phyloP scores from a whole-genome alignment of 2,329 filamentous ascomycete species.

The Thermochaetoides dissita region DNA sequence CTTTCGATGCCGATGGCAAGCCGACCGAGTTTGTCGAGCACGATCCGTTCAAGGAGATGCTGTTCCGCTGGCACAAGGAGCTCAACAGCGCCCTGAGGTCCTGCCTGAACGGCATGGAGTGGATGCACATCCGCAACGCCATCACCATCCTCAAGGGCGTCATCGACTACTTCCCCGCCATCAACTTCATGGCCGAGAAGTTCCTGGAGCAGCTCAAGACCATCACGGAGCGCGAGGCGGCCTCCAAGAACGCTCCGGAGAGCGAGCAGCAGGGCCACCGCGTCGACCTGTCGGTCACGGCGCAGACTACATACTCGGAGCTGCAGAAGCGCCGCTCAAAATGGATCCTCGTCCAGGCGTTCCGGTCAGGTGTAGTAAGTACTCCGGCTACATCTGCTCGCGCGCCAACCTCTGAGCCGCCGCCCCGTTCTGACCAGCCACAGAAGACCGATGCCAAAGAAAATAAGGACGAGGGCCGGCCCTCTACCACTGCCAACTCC shows the following conservation, averaged over 20 bases:
- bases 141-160: constrained; percentile 78
- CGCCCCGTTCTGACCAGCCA: constrained; percentile 18
- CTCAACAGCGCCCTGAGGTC: constrained; percentile 66
- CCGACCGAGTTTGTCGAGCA: constrained; percentile 63
- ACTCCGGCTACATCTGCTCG: constrained; percentile 10
- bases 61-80: constrained; percentile 83
- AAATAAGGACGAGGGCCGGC: constrained; percentile 23
- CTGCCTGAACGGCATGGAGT: constrained; percentile 72
- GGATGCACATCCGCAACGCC: constrained; percentile 95
- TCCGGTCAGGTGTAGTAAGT: constrained; percentile 50
- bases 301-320: constrained; percentile 56
- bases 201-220: constrained; percentile 50
- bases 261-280: constrained; percentile 40
- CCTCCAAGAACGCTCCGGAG: constrained; percentile 28
- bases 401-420: no score
- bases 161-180: constrained; percentile 68
- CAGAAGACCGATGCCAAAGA: constrained; percentile 25
- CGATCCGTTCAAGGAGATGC: constrained; percentile 69
- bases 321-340: constrained; percentile 51
- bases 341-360: constrained; percentile 64
- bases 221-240: constrained; percentile 49
- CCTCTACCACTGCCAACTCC: constrained; percentile 18
- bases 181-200: constrained; percentile 72
- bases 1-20: constrained; percentile 55
- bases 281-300: constrained; percentile 62